phyloP scores from a whole-genome alignment of 1,284 basidiomycete genomes.

The Cronartium quercuum region DNA sequence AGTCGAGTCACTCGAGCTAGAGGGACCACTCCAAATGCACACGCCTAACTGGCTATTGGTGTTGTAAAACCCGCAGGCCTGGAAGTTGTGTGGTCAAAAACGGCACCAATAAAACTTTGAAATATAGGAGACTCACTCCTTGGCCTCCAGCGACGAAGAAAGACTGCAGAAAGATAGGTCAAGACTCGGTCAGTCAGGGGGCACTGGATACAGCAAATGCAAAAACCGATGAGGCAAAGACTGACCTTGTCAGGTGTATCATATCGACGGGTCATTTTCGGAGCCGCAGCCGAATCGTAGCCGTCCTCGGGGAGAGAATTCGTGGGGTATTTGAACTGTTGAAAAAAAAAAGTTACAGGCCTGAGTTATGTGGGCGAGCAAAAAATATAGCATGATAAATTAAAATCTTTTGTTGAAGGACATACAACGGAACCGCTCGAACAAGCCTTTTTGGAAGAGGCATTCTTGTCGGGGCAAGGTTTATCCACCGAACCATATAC shows the following conservation, averaged over 20 bases:
- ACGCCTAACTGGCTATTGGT: background rate
- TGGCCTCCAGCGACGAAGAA: background rate
- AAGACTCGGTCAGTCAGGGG: background rate
- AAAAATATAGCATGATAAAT: background rate
- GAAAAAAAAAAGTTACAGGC: background rate
- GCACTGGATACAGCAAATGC: background rate
- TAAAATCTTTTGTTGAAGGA: background rate
- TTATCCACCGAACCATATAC: background rate
- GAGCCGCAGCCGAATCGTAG: background rate
- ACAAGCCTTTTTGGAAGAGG: background rate
- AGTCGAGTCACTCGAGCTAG: background rate
- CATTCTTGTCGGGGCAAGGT: background rate
- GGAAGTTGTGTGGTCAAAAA: background rate
- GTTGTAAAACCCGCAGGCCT: background rate
- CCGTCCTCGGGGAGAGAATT: background rate
- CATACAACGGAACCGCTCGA: background rate
- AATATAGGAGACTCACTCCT: background rate
- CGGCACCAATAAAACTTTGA: background rate
- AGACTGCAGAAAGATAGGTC: background rate
- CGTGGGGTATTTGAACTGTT: background rate
- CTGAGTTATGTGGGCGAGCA: background rate
- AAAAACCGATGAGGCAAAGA: background rate
- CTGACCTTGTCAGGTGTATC: background rate
- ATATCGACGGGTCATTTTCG: background rate
- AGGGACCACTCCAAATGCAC: background rate